These are phyloP conservation scores for Cryptococcus deneoformans DNA, from an alignment of 1,284 basidiomycete species.

Conservation along the genomic window DNA sequence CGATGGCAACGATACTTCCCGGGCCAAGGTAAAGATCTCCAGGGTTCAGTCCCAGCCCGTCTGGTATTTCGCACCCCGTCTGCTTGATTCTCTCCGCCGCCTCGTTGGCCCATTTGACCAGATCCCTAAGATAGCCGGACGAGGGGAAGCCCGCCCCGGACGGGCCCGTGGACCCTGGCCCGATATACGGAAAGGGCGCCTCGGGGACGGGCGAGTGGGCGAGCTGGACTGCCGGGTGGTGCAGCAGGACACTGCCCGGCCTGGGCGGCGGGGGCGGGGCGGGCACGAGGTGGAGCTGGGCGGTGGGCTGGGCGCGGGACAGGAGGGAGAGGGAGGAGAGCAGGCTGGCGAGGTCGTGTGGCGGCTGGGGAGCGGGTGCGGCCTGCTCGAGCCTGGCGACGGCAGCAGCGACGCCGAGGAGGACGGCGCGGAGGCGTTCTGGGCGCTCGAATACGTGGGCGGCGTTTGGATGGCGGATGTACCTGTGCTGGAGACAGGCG, in stretches of 20 bases:
- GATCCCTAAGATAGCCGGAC: slow-evolving; percentile 39
- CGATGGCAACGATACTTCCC: slow-evolving; percentile 55
- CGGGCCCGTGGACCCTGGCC: slow-evolving; percentile 3
- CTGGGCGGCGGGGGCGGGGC: slow-evolving; percentile 20
- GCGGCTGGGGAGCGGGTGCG: not conserved
- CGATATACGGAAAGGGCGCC: slow-evolving; percentile 35
- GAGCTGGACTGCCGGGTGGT: slow-evolving; percentile 44
- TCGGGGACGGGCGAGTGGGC: slow-evolving; percentile 39
- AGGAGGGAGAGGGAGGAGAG: slow-evolving; percentile 33
- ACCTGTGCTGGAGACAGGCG: slow-evolving; percentile 59
- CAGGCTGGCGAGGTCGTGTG: slow-evolving; percentile 29
- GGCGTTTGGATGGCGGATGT: slow-evolving; percentile 68
- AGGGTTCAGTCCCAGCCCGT: slow-evolving; percentile 62
- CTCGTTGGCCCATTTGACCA: slow-evolving; percentile 59
- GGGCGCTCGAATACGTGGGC: slow-evolving; percentile 82
- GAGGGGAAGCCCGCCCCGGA: slow-evolving; percentile 10
- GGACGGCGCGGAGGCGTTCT: slow-evolving; percentile 78
- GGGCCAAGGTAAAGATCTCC: slow-evolving; percentile 66
- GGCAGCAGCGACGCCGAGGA: slow-evolving; percentile 72
- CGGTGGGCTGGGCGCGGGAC: slow-evolving; percentile 12
- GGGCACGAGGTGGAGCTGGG: slow-evolving; percentile 27
- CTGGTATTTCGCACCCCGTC: slow-evolving; percentile 75
- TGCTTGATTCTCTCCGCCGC: slow-evolving; percentile 63
- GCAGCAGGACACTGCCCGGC: slow-evolving; percentile 38
- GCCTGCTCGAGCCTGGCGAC: slow-evolving; percentile 64